phyloP scores from a whole-genome alignment of 2,329 filamentous ascomycete genomes.

The Fusarium decemcellulare region DNA sequence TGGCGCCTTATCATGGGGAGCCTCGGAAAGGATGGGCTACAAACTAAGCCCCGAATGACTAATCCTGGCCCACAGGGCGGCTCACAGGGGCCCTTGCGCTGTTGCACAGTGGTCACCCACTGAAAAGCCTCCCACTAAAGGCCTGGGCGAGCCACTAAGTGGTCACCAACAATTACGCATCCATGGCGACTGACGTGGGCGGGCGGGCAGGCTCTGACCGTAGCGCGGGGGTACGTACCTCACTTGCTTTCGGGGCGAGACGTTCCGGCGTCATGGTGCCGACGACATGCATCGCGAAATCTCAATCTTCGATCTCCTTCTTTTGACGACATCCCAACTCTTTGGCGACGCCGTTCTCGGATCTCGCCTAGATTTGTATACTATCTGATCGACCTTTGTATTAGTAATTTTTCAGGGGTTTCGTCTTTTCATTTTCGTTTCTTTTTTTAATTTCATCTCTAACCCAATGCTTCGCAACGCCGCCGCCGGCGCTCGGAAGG shows the following conservation, averaged over 20 bases:
- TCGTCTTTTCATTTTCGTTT: background rate
- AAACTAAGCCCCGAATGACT: conserved; percentile 8
- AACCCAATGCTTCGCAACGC: conserved; percentile 66
- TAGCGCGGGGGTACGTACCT: conserved; percentile 34
- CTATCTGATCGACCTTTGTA: conserved; percentile 36
- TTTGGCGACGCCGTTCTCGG: conserved; percentile 15
- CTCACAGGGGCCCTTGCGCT: conserved; percentile 13
- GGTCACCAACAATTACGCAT: conserved; percentile 37
- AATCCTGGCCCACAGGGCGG: conserved; percentile 9
- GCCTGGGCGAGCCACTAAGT: background rate
- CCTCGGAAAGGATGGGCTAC: conserved; percentile 20
- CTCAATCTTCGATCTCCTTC: conserved; percentile 27
- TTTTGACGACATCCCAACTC: conserved; percentile 28
- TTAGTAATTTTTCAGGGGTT: conserved; percentile 26
- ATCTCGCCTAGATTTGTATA: conserved; percentile 27
- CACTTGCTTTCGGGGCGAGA: conserved; percentile 33
- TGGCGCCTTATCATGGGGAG: background rate
- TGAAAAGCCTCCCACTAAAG: conserved; percentile 30
- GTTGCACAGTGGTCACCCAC: conserved; percentile 29
- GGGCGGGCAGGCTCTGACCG: conserved; percentile 1
- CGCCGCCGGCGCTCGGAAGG: conserved; percentile 67
- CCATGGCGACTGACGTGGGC: conserved; percentile 42
- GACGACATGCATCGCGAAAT: conserved; percentile 42
- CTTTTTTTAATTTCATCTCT: background rate
- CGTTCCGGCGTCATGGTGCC: conserved; percentile 41